Conservation (phyloP, 2,329 filamentous ascomycete species). For the Lachnellula occidentalis region DNA sequence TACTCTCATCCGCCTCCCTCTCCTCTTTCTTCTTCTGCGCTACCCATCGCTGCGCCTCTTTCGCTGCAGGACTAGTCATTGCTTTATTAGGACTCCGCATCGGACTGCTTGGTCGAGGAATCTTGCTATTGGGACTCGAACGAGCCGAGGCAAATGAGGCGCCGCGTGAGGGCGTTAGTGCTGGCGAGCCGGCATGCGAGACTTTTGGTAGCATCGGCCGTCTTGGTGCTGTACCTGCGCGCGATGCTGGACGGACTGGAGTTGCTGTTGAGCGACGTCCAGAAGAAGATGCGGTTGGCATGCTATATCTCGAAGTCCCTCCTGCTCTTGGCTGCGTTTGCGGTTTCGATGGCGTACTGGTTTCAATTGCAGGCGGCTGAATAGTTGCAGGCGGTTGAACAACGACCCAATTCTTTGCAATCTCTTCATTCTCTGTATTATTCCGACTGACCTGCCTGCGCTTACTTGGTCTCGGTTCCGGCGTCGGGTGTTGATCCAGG, state of each 20-base stretch:
- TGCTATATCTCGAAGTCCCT: slow-evolving; percentile 18
- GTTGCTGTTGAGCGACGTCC: slow-evolving; percentile 10
- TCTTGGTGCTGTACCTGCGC: slow-evolving; percentile 18
- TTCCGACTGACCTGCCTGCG: slow-evolving; percentile 41
- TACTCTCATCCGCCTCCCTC: slow-evolving; percentile 69
- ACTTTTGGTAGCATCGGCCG: slow-evolving; percentile 35
- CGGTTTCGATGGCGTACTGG: slow-evolving; percentile 10
- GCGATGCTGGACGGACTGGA: slow-evolving; percentile 21
- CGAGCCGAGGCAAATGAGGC: slow-evolving; percentile 51
- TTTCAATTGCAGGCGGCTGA: slow-evolving; percentile 9
- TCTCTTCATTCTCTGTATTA: slow-evolving; percentile 41
- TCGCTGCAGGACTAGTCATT: slow-evolving; percentile 34
- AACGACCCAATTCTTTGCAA: slow-evolving; percentile 67
- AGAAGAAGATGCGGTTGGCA: slow-evolving; percentile 24
- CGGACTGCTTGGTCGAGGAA: slow-evolving; percentile 15
- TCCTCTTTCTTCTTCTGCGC: slow-evolving; percentile 69
- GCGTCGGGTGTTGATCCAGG: slow-evolving; percentile 32
- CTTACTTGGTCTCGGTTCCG: slow-evolving; percentile 39
- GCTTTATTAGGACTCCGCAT: not conserved
- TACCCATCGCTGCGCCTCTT: slow-evolving; percentile 69
- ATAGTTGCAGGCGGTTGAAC: slow-evolving; percentile 44
- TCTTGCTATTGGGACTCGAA: slow-evolving; percentile 31
- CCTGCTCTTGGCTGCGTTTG: not conserved
- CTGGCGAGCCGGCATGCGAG: slow-evolving; percentile 43
- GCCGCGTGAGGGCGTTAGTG: slow-evolving; percentile 37